Base-by-base conservation (phyloP, 2,329 filamentous ascomycete species). In the Trichoderma citrinoviride region DNA sequence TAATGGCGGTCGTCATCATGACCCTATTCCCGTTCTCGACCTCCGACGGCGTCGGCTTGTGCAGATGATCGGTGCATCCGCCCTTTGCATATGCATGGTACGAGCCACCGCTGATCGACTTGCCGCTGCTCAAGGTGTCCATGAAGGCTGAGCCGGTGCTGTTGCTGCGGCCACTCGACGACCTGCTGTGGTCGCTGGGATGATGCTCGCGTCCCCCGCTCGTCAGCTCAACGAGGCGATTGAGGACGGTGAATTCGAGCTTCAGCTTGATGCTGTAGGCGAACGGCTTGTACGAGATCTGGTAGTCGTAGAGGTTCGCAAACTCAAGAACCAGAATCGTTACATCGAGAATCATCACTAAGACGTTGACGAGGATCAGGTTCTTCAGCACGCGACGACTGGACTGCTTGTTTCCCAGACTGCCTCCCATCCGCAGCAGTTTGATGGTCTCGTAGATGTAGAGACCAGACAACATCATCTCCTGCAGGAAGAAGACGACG, bases 401-500 rank as follows among this genome's bases (percentile, higher is more conserved):
- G 14, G 63, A 69, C 43, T n/a, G 64, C 47, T 37, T 57, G 4
- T 77, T 76, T 7, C 68, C 68, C n/a, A 66, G 49, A 5, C 64
- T 17, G 33, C 52, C 52, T 53, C 81, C 77, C n/a, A 78, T 68
- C 15, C 77, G 77, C 27, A 85, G 73, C 66, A 84, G 78, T 14
- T 76, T 78, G 53, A 80, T 72, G 1, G 82, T 82, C 63, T 83
- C 80, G 71, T 75, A 76, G 64, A 85, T 83, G 70, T 83, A 85
- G n/a, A 84, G 70, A 0, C 75, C 76, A 1, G 82, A 84, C 53
- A 85, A 77, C 64, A 83, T 77, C 50, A 81, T 76, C 66, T 85
- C 83, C 70, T 85, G 83, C n/a, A 84, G 62, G 67, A 80, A 83
- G 69, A 85, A 85, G 2, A 81, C 75, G 7, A 81, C 81, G 73